Percentiles rank a stretch among this genome's conserved stretches.
Evolutionary conservation across 371 early-diverging fungal species (phyloP).

Genomic region (Entomophthora muscae): DNA sequence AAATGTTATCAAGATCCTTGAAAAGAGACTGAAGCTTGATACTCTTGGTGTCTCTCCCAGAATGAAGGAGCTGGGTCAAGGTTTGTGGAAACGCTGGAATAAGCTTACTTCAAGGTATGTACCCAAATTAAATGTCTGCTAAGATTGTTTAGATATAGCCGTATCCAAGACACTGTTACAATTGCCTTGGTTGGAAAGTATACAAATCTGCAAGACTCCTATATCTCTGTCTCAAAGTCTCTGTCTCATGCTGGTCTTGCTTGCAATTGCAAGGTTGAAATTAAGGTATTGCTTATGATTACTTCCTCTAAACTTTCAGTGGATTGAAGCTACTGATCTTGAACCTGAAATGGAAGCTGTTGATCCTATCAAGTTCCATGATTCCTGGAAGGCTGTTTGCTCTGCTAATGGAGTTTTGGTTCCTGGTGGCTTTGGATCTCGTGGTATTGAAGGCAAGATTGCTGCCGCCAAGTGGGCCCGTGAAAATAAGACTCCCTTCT

Average conservation of each 20-base stretch:
- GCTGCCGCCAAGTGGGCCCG: conserved; percentile 95
- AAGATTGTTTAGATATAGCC: conserved; percentile 34
- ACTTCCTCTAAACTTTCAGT: conserved; percentile 20
- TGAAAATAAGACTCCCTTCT: conserved; percentile 92
- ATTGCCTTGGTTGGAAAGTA: conserved; percentile 97
- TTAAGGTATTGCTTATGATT: conserved; percentile 20
- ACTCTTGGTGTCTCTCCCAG: conserved; percentile 28
- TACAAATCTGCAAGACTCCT: conserved; percentile 87
- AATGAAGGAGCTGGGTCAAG: conserved; percentile 32
- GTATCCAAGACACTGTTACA: conserved; percentile 64
- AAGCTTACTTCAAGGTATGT: conserved; percentile 40
- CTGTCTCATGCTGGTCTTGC: conserved; percentile 84
- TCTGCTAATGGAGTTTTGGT: conserved; percentile 92
- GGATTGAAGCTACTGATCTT: conserved; percentile 90
- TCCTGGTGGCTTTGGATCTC: conserved; percentile 98
- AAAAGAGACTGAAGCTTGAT: conserved; percentile 60
- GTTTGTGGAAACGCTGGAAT: conserved; percentile 66
- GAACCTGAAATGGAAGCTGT: conserved; percentile 48
- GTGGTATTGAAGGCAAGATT: conserved; percentile 97
- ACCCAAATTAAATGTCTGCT: neutral
- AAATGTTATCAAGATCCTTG: conserved; percentile 65
- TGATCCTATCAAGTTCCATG: conserved; percentile 81
- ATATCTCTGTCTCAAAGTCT: conserved; percentile 92
- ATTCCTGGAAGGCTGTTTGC: conserved; percentile 80
- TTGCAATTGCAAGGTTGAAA: conserved; percentile 58